These are phyloP conservation scores for Cladosporium austrohemisphaericum DNA, from an alignment of 2,329 filamentous ascomycete genomes.

Conservation along the genomic window DNA sequence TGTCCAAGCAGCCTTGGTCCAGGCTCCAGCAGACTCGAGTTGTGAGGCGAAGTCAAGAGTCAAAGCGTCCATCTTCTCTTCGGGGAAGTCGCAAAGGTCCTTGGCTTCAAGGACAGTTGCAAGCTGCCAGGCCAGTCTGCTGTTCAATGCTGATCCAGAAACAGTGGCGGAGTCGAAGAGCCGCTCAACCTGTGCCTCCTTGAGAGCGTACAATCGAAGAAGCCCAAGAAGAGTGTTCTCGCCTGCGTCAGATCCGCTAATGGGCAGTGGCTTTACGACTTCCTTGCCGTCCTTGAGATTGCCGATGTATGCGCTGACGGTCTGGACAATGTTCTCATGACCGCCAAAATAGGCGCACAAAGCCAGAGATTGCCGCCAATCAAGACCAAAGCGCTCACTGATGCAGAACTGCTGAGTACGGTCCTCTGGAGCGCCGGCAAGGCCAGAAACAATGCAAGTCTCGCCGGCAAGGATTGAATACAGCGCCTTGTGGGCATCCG, in stretches of 20 bases:
- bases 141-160: slow-evolving; percentile 69
- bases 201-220: slow-evolving; percentile 57
- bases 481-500: slow-evolving; percentile 74
- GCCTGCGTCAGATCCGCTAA: slow-evolving; percentile 46
- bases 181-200: slow-evolving; percentile 55
- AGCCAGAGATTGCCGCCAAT: slow-evolving; percentile 92
- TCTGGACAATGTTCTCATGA: slow-evolving; percentile 62
- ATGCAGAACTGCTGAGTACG: slow-evolving; percentile 76
- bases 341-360: slow-evolving; percentile 86
- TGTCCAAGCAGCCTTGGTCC: slow-evolving; percentile 29
- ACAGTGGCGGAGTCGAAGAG: slow-evolving; percentile 73
- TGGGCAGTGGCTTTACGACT: slow-evolving; percentile 53
- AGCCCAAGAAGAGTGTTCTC: slow-evolving; percentile 86
- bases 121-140: slow-evolving; percentile 80
- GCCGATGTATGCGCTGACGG: slow-evolving; percentile 68
- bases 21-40: slow-evolving; percentile 27
- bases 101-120: slow-evolving; percentile 52
- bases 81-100: slow-evolving; percentile 24
- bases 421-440: slow-evolving; percentile 73
- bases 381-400: slow-evolving; percentile 75
- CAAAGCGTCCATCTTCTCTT: slow-evolving; percentile 59
- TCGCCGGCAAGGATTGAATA: slow-evolving; percentile 90
- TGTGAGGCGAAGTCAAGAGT: slow-evolving; percentile 48
- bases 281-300: slow-evolving; percentile 71
- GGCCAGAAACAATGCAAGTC: slow-evolving; percentile 76